phyloP scores from a whole-genome alignment of 345 rosid species.

The Gynandropsis gynandra region DNA sequence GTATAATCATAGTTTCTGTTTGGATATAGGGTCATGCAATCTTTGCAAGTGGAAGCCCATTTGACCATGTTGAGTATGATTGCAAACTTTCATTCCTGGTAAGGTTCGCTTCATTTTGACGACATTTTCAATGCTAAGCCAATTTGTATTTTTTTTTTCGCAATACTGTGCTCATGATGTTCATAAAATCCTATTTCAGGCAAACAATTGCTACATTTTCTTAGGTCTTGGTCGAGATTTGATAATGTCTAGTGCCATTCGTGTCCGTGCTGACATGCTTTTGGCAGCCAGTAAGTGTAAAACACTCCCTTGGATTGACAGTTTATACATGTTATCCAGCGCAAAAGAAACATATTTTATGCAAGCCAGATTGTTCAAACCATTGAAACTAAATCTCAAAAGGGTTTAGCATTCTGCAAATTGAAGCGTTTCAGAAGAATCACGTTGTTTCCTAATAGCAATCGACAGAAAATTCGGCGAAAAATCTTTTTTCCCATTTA shows the following conservation, averaged over 20 bases:
- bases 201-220: slow-evolving; percentile 93
- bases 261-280: slow-evolving; percentile 92
- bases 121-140: slow-evolving; percentile 2
- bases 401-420: too few species aligned
- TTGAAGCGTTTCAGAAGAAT: too few species aligned
- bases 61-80: slow-evolving; percentile 62
- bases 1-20: background rate
- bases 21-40: slow-evolving; percentile 77
- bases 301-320: background rate
- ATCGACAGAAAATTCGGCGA: too few species aligned
- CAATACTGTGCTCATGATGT: background rate
- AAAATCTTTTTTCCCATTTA: too few species aligned
- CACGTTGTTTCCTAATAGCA: too few species aligned
- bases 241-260: slow-evolving; percentile 86
- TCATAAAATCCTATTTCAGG: too few species aligned
- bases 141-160: background rate
- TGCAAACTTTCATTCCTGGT: slow-evolving; percentile 70
- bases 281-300: slow-evolving; percentile 86
- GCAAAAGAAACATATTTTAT: too few species aligned
- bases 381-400: too few species aligned
- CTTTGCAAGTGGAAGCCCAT: slow-evolving; percentile 97
- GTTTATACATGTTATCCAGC: background rate
- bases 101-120: slow-evolving; percentile 54
- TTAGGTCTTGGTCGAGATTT: slow-evolving; percentile 92
- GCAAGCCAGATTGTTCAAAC: too few species aligned